A percentile compares a stretch with the other conserved stretches of the same genome.
phyloP scores from a whole-genome alignment of 257 asterid genomes.

The Lithospermum erythrorhizon region DNA sequence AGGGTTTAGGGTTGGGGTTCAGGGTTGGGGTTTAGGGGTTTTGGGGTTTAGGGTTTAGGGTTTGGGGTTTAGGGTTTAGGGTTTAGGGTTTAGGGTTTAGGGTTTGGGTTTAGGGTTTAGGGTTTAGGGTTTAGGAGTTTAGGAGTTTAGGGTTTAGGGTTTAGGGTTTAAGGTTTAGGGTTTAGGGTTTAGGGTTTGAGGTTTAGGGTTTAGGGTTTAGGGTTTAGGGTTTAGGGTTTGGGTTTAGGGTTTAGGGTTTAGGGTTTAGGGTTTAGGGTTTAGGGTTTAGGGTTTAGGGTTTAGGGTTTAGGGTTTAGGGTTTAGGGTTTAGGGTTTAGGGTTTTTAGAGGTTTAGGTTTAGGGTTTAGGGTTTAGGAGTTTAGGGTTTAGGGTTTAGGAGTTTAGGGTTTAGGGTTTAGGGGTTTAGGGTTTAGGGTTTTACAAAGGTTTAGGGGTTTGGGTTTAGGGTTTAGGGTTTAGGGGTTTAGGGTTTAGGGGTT shows the following conservation, averaged over 20 bases:
- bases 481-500: too few relatives aligned
- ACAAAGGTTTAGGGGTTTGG: too few relatives aligned
- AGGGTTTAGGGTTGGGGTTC: too few relatives aligned
- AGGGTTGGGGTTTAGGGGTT: too few relatives aligned
- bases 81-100: slow-evolving; percentile 12
- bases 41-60: too few relatives aligned
- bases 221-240: slow-evolving; percentile 19
- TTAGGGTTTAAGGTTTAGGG: too few relatives aligned
- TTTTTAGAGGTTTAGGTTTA: slow-evolving; percentile 11
- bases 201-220: slow-evolving; percentile 21
- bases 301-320: slow-evolving; percentile 19
- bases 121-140: slow-evolving; percentile 1
- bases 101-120: slow-evolving; percentile 20
- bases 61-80: not conserved
- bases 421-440: too few relatives aligned
- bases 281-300: slow-evolving; percentile 21
- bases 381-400: too few relatives aligned
- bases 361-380: not conserved
- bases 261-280: slow-evolving; percentile 17
- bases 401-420: too few relatives aligned
- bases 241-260: slow-evolving; percentile 21
- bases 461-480: too few relatives aligned
- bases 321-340: slow-evolving; percentile 18
- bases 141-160: too few relatives aligned
- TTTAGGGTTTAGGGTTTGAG: too few relatives aligned